Conservation (phyloP, 495 filamentous ascomycete genomes). For the Ramalina intermedia region DNA sequence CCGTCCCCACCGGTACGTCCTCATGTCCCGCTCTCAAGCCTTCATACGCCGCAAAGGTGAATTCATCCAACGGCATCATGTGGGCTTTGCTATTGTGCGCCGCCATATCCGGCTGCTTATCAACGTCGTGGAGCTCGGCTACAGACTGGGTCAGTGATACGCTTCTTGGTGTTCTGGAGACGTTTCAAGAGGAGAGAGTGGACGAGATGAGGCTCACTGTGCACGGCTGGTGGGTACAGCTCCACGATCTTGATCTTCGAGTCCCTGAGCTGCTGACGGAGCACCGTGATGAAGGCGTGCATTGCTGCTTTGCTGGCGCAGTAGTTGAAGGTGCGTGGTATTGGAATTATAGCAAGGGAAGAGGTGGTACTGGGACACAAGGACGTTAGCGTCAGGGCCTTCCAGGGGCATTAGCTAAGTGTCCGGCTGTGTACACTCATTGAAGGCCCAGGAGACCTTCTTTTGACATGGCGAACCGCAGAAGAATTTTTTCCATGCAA, state of each 20-base stretch:
- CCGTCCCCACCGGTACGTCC: conserved; percentile 20
- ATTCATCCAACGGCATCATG: conserved; percentile 49
- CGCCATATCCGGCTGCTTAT: conserved; percentile 13
- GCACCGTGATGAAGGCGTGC: conserved; percentile 32
- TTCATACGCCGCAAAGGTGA: conserved; percentile 39
- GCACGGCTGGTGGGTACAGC: conserved; percentile 53
- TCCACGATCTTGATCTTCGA: conserved; percentile 47
- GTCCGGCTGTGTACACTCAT: not conserved
- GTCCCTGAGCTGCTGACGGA: conserved; percentile 44
- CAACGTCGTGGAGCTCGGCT: conserved; percentile 31
- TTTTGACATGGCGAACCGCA: not conserved
- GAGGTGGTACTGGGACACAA: conserved; percentile 24
- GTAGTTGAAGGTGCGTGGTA: conserved; percentile 26
- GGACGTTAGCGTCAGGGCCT: too few relatives aligned
- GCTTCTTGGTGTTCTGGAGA: not conserved
- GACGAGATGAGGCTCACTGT: conserved; percentile 25
- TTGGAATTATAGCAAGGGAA: conserved; percentile 28
- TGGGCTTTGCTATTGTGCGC: conserved; percentile 21
- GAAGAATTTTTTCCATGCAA: too few relatives aligned
- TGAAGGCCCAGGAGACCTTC: not conserved
- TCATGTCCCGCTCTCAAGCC: conserved; percentile 37
- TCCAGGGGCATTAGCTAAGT: not conserved
- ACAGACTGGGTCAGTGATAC: not conserved
- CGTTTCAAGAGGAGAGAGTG: not conserved
- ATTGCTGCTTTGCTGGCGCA: conserved; percentile 33